Evolutionary conservation across 768 basidiomycete genomes (phyloP).

Genomic region (Hortiboletus campestris): DNA sequence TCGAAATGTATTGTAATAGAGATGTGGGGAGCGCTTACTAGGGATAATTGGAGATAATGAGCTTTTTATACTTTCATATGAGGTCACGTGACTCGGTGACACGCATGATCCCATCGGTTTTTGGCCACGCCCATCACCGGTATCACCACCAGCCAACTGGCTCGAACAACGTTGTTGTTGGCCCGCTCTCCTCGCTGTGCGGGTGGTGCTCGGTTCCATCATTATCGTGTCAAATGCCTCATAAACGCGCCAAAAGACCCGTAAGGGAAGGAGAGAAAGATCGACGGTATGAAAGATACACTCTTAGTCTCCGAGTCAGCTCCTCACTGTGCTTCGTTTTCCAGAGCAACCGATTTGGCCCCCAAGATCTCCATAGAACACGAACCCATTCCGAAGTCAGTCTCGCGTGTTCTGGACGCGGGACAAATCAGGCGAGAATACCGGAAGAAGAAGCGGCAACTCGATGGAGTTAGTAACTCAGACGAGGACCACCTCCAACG

Average conservation of each 20-base stretch:
- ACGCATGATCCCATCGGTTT: no score
- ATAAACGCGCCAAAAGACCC: slow-evolving; percentile 59
- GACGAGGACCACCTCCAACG: slow-evolving; percentile 24
- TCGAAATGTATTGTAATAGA: background rate
- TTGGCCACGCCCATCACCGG: no score
- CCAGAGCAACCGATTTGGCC: slow-evolving; percentile 50
- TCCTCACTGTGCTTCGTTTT: background rate
- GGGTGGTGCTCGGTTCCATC: slow-evolving; percentile 8
- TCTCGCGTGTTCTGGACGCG: slow-evolving; percentile 63
- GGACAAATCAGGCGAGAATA: slow-evolving; percentile 54
- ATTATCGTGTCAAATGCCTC: slow-evolving; percentile 51
- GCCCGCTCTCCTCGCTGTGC: background rate
- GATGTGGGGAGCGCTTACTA: background rate
- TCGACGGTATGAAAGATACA: slow-evolving; percentile 39
- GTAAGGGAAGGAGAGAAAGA: slow-evolving; percentile 42
- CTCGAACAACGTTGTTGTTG: slow-evolving; percentile 16
- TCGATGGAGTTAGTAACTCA: slow-evolving; percentile 25
- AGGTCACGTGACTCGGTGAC: no score
- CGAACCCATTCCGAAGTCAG: slow-evolving; percentile 71
- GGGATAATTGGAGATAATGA: slow-evolving; percentile 6
- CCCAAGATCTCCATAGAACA: slow-evolving; percentile 44
- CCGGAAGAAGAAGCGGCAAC: slow-evolving; percentile 44
- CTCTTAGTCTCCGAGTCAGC: background rate
- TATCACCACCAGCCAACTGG: no score
- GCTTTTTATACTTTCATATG: background rate